Evolutionary conservation across 2,329 filamentous ascomycete genomes (phyloP), one percentile per base, ranked within the genome.

Genomic region (Sporothrix euskadiensis): DNA sequence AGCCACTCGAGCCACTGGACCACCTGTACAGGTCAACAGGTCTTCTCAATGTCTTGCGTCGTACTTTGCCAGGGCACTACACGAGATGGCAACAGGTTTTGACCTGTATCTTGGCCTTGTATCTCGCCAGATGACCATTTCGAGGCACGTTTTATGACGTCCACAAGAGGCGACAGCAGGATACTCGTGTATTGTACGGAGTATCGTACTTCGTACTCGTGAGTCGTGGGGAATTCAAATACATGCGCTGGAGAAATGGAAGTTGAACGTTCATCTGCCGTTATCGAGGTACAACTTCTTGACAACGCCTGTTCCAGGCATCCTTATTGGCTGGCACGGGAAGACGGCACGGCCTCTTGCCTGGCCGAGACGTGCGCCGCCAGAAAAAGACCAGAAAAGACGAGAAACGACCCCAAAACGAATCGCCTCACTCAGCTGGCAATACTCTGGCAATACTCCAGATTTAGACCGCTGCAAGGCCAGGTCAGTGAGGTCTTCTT

Each of bases 301-400:
- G 44, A 10, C 63, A 19, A 19, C 57, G 16, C 35, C 32, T 61
- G 32, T 41, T 39, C 57, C 57, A n/a, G 12, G 57, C 44, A 56
- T 14, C 5, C 44, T 30, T 10, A 71, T 71, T 71, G 70, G 70
- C 70, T 30, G 32, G 44, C 57, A 44, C 70, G 70, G 70, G 32
- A 72, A 66, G 59, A 65, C 71, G 71, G 71, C 71, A 72, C 59
- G 32, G 41, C 47, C 47, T 59, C n/a, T 47, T 70, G n/a, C 49
- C 32, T 41, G 68, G 47, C 47, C 52, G 35, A n/a, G 32, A 52
- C 57, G 56, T 54, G 49, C 49, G n/a, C 52, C 52, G 52, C 52
- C 52, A 56, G 22, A 56, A 56, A 49, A 49, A 49, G 41, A 12
- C 41, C 41, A 44, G 41, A 44, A 44, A 44, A 35, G 35, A 35